A percentile compares a stretch with the other conserved stretches of the same genome.
These are phyloP conservation scores for Pythium phragmiticola DNA, from an alignment of 352 stramenopile genomes.

Conservation along the genomic window DNA sequence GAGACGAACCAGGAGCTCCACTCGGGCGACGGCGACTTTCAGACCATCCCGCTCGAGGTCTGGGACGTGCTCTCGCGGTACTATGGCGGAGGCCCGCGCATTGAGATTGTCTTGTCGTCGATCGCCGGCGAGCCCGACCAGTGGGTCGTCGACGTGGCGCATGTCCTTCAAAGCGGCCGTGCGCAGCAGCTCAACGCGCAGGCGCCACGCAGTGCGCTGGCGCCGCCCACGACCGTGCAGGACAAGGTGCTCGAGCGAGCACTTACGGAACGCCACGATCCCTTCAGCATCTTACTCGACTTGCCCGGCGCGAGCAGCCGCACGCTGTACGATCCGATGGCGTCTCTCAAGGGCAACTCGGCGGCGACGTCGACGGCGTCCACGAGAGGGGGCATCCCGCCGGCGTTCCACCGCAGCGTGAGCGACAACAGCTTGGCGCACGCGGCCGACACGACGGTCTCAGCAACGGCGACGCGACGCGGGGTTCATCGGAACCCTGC, in stretches of 20 bases:
- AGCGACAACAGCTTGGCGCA: conserved; percentile 20
- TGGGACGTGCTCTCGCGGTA: conserved; percentile 71
- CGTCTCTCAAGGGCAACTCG: background rate
- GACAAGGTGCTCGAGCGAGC: conserved; percentile 45
- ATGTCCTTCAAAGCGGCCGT: conserved; percentile 20
- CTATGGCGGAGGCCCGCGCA: conserved; percentile 65
- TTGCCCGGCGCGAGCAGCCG: conserved; percentile 6
- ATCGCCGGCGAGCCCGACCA: conserved; percentile 22
- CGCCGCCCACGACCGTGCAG: conserved; percentile 18
- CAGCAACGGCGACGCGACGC: background rate
- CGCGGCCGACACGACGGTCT: background rate
- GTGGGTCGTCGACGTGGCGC: conserved; percentile 26
- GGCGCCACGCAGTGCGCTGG: conserved; percentile 24
- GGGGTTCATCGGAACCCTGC: background rate
- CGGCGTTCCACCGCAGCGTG: conserved; percentile 15
- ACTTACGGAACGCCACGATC: conserved; percentile 47
- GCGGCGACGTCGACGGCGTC: background rate
- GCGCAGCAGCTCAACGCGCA: conserved; percentile 26
- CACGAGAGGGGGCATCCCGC: background rate
- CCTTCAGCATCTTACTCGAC: conserved; percentile 20
- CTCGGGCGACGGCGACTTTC: conserved; percentile 44
- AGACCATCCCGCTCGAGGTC: conserved; percentile 62
- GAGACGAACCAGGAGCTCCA: conserved; percentile 7
- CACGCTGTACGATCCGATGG: conserved; percentile 5
- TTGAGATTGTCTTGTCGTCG: conserved; percentile 42